Conservation (phyloP, 2,329 filamentous ascomycete species). For the Aspergillus transmontanensis region DNA sequence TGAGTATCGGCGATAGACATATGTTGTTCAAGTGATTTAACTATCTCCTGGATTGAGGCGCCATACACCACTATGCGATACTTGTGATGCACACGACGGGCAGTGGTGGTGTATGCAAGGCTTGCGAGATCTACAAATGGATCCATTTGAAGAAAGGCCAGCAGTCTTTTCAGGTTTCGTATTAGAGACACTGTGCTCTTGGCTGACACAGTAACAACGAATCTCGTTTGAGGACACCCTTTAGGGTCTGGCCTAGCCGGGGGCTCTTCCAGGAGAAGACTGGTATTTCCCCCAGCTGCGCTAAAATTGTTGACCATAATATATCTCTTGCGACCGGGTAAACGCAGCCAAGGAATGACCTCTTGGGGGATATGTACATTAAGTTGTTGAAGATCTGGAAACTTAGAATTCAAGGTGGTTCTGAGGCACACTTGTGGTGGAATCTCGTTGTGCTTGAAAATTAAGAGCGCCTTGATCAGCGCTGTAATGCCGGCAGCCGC, state of each 20-base stretch:
- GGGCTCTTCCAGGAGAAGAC: conserved; percentile 63
- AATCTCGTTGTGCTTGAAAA: conserved; percentile 65
- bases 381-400: conserved; percentile 32
- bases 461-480: conserved; percentile 65
- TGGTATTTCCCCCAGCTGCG: conserved; percentile 70
- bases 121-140: conserved; percentile 26
- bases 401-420: conserved; percentile 35
- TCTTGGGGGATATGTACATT: conserved; percentile 46
- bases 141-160: conserved; percentile 41
- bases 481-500: conserved; percentile 35
- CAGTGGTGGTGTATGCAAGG: conserved; percentile 67
- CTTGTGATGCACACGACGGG: conserved; percentile 45
- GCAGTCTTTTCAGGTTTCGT: conserved; percentile 57
- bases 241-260: conserved; percentile 54
- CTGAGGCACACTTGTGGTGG: conserved; percentile 71
- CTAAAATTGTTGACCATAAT: conserved; percentile 65
- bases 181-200: conserved; percentile 50
- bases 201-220: conserved; percentile 61
- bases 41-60: background rate
- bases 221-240: conserved; percentile 51
- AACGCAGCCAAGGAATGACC: conserved; percentile 30
- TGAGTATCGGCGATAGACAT: conserved; percentile 41
- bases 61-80: conserved; percentile 13
- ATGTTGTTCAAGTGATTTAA: conserved; percentile 53
- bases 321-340: conserved; percentile 30